Base-by-base conservation (phyloP, 2,329 filamentous ascomycete species). In the Aspergillus quadricinctus region DNA sequence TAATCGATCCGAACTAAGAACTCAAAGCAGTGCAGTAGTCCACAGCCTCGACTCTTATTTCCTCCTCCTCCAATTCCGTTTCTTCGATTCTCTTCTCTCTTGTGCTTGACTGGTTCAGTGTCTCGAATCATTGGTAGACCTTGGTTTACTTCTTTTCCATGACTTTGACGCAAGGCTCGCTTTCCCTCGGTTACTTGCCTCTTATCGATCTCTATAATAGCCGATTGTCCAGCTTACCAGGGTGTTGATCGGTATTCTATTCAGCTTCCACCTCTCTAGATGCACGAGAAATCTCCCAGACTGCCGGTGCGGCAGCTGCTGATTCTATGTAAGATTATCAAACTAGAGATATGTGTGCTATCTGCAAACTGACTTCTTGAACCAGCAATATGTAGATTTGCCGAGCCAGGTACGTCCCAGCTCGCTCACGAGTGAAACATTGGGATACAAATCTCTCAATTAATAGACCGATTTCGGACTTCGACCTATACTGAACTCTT, bases 291-390 rank as follows among this genome's bases (percentile, higher is more conserved):
- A 56, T 58, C 66, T 50, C 82, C 85, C 27, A 89, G 86, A 78
- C 80, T 94, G 79, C 90, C 90, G 0, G 79, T 84, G 45, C 83
- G 86, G 80, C 90, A 95, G 77, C 79, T 95, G 68, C 77, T 85
- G 46, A 92, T 95, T 69, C 77, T 95, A 61, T 86, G 89, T 92
- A 81, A 79, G 69, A 41, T 14, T 35, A 21, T 14, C 41, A 19
- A 14, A 25, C 11, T 35, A 19, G 2, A 10, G 48, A 29, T 29
- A 2, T 43, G 21, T 51, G 23, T 55, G 48, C 43, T 51, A 49
- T 50, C 29, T 50, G 25, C 50, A 52, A 57, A 58, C 21, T 31
- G 57, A 62, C 17, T 53, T 27, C 23, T 49, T 54, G 54, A 31
- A 56, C 37, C 63, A 91, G 89, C 88, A 70, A 81, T 91, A 77